These are phyloP conservation scores for Amanita pallidorosea DNA, from an alignment of 768 basidiomycete species.

Conservation along the genomic window DNA sequence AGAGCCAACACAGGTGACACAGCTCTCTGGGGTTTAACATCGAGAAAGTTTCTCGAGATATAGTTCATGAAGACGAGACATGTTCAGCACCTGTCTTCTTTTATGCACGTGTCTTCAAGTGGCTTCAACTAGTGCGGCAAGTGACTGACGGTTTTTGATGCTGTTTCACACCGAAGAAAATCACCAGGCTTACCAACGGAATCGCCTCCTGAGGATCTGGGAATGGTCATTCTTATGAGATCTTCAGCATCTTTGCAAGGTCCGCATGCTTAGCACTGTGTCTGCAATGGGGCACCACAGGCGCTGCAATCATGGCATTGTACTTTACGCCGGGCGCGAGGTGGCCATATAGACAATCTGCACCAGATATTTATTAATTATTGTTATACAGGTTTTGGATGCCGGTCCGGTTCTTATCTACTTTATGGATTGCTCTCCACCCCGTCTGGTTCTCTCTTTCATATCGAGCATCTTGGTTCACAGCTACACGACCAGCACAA, in stretches of 20 bases:
- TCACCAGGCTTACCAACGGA: background rate
- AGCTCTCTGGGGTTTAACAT: no score
- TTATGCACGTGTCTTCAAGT: slow-evolving; percentile 13
- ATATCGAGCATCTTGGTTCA: slow-evolving; percentile 15
- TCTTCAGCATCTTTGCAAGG: slow-evolving; percentile 8
- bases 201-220: background rate
- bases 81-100: slow-evolving; percentile 14
- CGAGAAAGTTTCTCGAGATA: background rate
- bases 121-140: slow-evolving; percentile 9
- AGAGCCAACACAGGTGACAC: slow-evolving; percentile 10
- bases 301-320: slow-evolving; percentile 12
- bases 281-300: slow-evolving; percentile 17
- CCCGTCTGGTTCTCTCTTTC: slow-evolving; percentile 14
- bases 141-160: slow-evolving; percentile 9
- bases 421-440: slow-evolving; percentile 14
- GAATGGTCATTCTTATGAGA: background rate
- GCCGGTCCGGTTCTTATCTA: slow-evolving; percentile 2
- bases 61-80: slow-evolving; percentile 8
- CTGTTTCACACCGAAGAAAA: slow-evolving; percentile 1
- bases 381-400: background rate
- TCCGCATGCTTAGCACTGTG: slow-evolving; percentile 10
- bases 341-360: slow-evolving; percentile 5
- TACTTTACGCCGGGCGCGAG: slow-evolving; percentile 14
- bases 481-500: slow-evolving; percentile 13
- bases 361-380: background rate